These are phyloP conservation scores for Cryomyces minteri DNA, from an alignment of 495 filamentous ascomycete species.

Conservation along the genomic window DNA sequence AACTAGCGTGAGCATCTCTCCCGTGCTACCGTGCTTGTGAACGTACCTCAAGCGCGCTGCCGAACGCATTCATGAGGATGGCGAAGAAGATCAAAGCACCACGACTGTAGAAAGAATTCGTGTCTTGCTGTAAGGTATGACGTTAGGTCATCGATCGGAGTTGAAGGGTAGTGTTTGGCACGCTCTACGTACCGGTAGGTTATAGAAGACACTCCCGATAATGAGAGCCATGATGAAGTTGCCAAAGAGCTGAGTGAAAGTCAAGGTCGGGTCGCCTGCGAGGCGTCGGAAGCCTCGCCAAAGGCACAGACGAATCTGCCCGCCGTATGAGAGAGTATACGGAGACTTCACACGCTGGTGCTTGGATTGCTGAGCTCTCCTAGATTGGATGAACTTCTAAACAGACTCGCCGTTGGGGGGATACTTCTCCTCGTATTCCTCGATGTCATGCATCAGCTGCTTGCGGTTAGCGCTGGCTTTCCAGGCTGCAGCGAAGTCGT, in stretches of 20 bases:
- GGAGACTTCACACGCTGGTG: conserved; percentile 12
- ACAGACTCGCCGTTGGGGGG: conserved; percentile 8
- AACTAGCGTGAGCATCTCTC: conserved; percentile 1
- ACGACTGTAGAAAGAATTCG: conserved; percentile 55
- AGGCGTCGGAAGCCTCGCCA: conserved; percentile 55
- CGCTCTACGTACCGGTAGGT: conserved; percentile 12
- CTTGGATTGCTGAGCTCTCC: conserved; percentile 39
- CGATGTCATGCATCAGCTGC: conserved; percentile 6
- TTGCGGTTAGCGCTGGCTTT: conserved; percentile 1
- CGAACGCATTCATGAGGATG: conserved; percentile 72
- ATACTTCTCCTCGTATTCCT: conserved; percentile 3
- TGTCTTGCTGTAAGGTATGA: conserved; percentile 27
- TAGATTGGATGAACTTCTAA: conserved; percentile 42
- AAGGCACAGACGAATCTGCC: conserved; percentile 26
- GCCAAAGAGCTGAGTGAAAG: conserved; percentile 48
- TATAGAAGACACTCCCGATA: conserved; percentile 67
- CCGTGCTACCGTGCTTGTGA: not conserved
- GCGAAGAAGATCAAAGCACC: conserved; percentile 82
- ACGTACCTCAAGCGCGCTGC: conserved; percentile 48
- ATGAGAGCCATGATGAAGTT: conserved; percentile 62
- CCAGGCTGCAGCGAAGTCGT: conserved; percentile 12
- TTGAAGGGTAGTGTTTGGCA: too few species aligned
- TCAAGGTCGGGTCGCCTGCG: conserved; percentile 51
- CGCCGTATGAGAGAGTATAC: conserved; percentile 11
- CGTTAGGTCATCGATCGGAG: too few species aligned